Base-by-base conservation (phyloP, 345 rosid genomes). In the Balakata baccata region DNA sequence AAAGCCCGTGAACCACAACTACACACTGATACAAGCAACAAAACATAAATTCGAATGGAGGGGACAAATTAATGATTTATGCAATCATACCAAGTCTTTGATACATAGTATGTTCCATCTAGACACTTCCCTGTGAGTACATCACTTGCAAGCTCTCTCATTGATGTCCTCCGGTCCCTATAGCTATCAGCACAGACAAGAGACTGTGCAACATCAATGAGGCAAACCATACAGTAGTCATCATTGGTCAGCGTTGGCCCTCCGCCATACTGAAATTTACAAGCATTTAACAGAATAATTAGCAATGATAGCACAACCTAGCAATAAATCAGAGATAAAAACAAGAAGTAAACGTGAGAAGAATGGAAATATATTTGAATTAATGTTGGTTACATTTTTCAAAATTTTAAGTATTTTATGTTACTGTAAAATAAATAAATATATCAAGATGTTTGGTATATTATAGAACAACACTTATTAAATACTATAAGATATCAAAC, bases 171-270 rank as follows among this genome's bases (percentile, higher is more conserved):
- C 80, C 89, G 89, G 82, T 92, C 97, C 84, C 94, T 86, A 73
- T 95, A 95, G 86, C 97, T 89, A 80, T 90, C 99, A 69, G 90
- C 92, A 78, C 74, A 88, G 70, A 92, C 94, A 72, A 90, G 78
- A 50, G 84, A 79, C 62, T 74, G 82, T 17, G 98, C 98, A 54
- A 84, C 86, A 84, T 89, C 92, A 46, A 86, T 63, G 81, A 95
- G 94, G 86, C 99, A 95, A 70, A 78, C 85, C 80, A 78, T 76
- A 81, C 99, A 92, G 81, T 83, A 85, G 82, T 95, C 98, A 61
- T 69, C 78, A 73, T 89, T 88, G 79, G 89, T 78, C 63, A 92
- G 77, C 76, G 78, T 77, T 71, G 99, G 98, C 41, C 94, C 98
- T 72, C 97, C 97, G 68, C 79, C 80, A 85, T 81, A 88, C 99